Percentiles rank a stretch among this genome's conserved stretches.
Evolutionary conservation across 176 grass and related monocot species (phyloP).

Genomic region (Oryza nivara): DNA sequence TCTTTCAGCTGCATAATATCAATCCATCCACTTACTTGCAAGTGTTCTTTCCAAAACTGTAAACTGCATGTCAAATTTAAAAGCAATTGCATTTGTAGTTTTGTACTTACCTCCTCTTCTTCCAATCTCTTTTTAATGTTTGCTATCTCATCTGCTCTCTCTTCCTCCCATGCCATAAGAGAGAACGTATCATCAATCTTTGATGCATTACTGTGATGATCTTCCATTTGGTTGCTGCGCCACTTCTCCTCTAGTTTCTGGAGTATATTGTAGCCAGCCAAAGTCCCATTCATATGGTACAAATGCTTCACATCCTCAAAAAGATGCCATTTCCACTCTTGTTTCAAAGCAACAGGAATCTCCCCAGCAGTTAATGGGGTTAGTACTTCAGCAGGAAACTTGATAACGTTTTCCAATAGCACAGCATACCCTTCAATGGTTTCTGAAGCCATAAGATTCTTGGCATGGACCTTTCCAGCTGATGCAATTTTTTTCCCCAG

Average conservation of each 20-base stretch:
- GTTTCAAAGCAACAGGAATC: constrained; percentile 72
- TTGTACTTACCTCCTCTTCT: constrained; percentile 72
- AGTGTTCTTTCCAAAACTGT: background rate
- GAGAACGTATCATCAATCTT: constrained; percentile 65
- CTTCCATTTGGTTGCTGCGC: constrained; percentile 53
- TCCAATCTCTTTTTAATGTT: constrained; percentile 66
- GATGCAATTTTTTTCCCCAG: constrained; percentile 72
- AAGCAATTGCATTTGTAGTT: constrained; percentile 21
- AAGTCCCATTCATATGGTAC: constrained; percentile 49
- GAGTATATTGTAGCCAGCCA: constrained; percentile 57
- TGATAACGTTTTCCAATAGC: constrained; percentile 76
- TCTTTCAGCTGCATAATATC: constrained; percentile 80
- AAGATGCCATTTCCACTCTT: constrained; percentile 84
- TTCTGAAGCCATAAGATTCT: constrained; percentile 85
- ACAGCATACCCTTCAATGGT: constrained; percentile 74
- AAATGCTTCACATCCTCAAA: constrained; percentile 68
- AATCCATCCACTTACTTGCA: constrained; percentile 21
- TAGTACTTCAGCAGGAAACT: constrained; percentile 65
- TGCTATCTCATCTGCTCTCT: constrained; percentile 63
- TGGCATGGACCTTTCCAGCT: constrained; percentile 72
- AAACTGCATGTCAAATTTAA: constrained; percentile 1
- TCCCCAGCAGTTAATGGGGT: constrained; percentile 59
- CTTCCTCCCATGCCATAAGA: constrained; percentile 80
- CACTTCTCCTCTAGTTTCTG: constrained; percentile 73
- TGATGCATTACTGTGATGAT: constrained; percentile 39